Base-by-base conservation (phyloP, 805 yeast genomes). In the Wickerhamomyces rabaulensis region DNA sequence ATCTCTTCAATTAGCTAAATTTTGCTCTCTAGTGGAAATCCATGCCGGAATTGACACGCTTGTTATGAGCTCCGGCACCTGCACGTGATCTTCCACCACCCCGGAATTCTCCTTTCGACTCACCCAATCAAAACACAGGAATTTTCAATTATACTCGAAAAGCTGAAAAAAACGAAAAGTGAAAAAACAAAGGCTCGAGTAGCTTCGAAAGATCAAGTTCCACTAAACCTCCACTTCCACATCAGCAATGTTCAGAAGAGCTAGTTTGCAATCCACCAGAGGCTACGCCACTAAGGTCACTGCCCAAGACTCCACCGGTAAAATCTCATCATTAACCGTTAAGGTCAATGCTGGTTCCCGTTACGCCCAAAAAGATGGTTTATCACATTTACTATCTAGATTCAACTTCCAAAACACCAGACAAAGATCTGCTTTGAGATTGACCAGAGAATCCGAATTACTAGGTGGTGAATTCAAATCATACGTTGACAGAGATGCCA, bases 401-500 rank as follows among this genome's bases (percentile, higher is more conserved):
- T 90, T 81, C 68, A 84, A 84, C 60, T 94, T 85, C 75, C 80
- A 85, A 65, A 84, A 86, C 76, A 89, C 96, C 47, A 75, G 75
- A 52, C 67, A 80, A 58, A 88, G 89, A 68, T 85, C 97, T 17
- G 96, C 94, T 21, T 77, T 94, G 65, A 87, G 98, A 74, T 76
- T 91, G 62, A 86, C 90, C 63, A 87, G 99, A 71, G 99, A 94
- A 73, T 73, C 91, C 43, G 99, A 92, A 74, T 79, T 94, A 55
- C 76, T 92, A 55, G 98, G 99, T 57, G 98, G 96, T 65, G 70
- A 69, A 50, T 79, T 89, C 68, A 63, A 76, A 42, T 74, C 95
- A 40, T 60, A 64, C 47, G 83, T 89, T 58, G 81, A 87, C 67
- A 85, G 97, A 75, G 98, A 94, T 66, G 75, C 84, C 60, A 79